phyloP scores from a whole-genome alignment of 2,329 filamentous ascomycete species.

The Calonectria pteridis region DNA sequence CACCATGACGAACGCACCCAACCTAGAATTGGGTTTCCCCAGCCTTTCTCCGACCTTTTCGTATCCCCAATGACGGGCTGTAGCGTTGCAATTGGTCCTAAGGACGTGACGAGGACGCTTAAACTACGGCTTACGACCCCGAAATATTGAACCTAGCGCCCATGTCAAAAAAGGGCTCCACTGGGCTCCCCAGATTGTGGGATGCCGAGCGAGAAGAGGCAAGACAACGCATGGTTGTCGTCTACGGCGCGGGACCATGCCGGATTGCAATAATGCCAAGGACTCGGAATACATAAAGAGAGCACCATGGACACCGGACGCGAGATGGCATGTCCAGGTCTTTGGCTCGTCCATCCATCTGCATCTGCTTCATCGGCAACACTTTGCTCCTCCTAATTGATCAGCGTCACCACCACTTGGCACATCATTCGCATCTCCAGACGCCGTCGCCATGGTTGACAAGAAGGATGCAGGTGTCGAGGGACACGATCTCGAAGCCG shows the following conservation, averaged over 20 bases:
- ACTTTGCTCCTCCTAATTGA: background rate
- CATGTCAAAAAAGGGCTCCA: background rate
- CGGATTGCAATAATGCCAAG: background rate
- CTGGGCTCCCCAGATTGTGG: background rate
- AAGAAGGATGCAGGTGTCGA: background rate
- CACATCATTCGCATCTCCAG: background rate
- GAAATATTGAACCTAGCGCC: background rate
- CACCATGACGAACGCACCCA: background rate
- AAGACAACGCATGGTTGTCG: background rate
- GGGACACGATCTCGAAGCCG: background rate
- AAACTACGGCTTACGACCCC: background rate
- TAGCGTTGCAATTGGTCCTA: background rate
- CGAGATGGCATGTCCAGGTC: background rate
- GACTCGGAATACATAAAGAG: background rate
- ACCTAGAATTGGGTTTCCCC: slow-evolving; percentile 3
- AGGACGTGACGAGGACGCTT: background rate
- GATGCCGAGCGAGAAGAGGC: background rate
- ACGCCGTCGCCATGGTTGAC: background rate
- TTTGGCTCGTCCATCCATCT: background rate
- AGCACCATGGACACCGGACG: background rate
- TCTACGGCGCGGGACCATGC: background rate
- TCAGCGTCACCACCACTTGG: background rate
- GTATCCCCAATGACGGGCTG: background rate
- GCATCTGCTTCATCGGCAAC: background rate
- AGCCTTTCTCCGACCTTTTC: background rate